Base-by-base conservation (phyloP, 805 yeast genomes). In the Metschnikowia gelsemii region DNA sequence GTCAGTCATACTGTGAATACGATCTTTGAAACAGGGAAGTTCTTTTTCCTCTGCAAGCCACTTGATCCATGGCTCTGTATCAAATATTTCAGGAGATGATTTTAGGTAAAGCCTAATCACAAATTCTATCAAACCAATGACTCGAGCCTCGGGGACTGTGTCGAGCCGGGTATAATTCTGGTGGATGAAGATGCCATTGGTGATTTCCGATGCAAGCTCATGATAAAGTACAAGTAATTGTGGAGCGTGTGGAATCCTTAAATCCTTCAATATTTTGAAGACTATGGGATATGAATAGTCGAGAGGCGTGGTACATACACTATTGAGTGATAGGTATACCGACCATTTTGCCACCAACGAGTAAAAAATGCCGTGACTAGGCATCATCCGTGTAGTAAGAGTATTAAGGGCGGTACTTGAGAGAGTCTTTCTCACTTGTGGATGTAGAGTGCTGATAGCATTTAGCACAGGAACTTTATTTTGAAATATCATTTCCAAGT, bases 391-490 rank as follows among this genome's bases (percentile, higher is more conserved):
- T 8, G 78, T 75, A 32, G 72, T 70, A 13, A 78, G 57, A n/a
- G 56, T 49, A 20, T 66, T 46, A 47, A 66, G 66, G 28, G 61
- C 52, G 20, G 60, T 52, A 0, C 79, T 46, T 38, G 60, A 58
- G 36, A 61, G 58, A 17, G 61, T 44, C 17, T 14, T 17, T 11
- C 30, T 24, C 57, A 69, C 53, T 1, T 47, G 34, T 21, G 54
- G 50, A 7, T 84, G 82, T 3, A 79, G 41, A 7, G 62, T 43
- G 29, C 57, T 60, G 14, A 59, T 44, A 5, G 76, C 66, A 37
- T 62, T 68, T 47, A 72, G 58, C 49, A 68, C 76, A 2, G 87
- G 85, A 1, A 84, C 58, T 23, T 64, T 61, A 35, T 75, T 75
- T 2, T 62, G 50, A 21, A 66, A 53, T 3, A 76, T 58, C 59